Evolutionary conservation across 177 flowering plant species (phyloP).

Genomic region (Telopea speciosissima): DNA sequence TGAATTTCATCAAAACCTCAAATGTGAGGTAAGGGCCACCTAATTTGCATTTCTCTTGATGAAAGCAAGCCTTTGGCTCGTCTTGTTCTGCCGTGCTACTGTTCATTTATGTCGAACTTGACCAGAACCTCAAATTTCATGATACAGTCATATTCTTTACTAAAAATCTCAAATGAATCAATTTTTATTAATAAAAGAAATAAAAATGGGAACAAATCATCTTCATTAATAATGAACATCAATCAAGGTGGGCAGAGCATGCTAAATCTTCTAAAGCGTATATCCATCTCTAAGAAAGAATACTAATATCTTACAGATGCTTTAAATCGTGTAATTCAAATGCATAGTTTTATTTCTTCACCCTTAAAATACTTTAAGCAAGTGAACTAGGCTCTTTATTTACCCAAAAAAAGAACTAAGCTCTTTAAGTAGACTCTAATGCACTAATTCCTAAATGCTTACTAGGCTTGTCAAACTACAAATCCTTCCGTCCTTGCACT

Average conservation of each 20-base stretch:
- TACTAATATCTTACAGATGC: neutral
- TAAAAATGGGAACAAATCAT: neutral
- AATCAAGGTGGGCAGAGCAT: neutral
- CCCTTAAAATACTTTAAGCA: neutral
- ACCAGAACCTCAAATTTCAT: too few species aligned
- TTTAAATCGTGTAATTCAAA: neutral
- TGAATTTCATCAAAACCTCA: too few species aligned
- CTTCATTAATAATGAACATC: neutral
- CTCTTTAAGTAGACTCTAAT: neutral
- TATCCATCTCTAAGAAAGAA: neutral
- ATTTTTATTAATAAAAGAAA: too few species aligned
- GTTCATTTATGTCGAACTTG: too few species aligned
- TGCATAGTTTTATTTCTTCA: too few species aligned
- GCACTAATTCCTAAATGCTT: neutral
- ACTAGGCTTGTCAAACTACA: neutral
- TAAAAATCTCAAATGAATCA: too few species aligned
- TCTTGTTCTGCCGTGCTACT: too few species aligned
- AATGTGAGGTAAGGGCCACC: too few species aligned
- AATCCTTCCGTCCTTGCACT: neutral
- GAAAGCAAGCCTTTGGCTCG: too few species aligned
- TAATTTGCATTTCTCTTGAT: too few species aligned
- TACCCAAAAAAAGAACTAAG: too few species aligned
- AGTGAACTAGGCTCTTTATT: neutral
- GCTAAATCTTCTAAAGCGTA: neutral
- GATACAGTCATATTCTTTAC: too few species aligned